Evolutionary conservation across 495 filamentous ascomycete genomes (phyloP).

Genomic region (Astrothelium subdiscretum): DNA sequence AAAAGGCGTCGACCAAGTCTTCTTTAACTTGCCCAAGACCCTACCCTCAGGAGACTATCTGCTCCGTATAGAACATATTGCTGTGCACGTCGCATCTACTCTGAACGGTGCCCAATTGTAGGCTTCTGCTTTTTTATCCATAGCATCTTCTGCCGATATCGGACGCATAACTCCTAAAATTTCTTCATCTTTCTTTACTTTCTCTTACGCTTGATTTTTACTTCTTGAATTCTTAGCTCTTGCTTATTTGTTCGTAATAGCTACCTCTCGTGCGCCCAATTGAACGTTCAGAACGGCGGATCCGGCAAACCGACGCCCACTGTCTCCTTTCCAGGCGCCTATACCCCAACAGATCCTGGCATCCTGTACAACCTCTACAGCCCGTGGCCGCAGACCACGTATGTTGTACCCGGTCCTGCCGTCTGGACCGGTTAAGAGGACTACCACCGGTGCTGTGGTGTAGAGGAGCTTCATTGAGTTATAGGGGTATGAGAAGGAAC

Average conservation of each 20-base stretch:
- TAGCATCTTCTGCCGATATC: neutral
- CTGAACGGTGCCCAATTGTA: neutral
- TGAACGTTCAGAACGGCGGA: neutral
- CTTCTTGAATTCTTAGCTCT: neutral
- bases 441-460: neutral
- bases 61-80: slow-evolving; percentile 1
- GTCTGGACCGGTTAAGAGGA: slow-evolving; percentile 6
- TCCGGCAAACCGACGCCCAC: neutral
- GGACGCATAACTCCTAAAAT: neutral
- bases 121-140: neutral
- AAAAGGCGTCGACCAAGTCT: slow-evolving; percentile 2
- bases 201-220: neutral
- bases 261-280: neutral
- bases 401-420: slow-evolving; percentile 11
- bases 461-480: neutral
- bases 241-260: neutral
- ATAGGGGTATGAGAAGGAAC: neutral
- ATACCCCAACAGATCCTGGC: slow-evolving; percentile 10
- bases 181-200: neutral
- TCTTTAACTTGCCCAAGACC: neutral
- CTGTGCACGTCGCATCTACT: neutral
- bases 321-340: slow-evolving; percentile 7
- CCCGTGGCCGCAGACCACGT: slow-evolving; percentile 9
- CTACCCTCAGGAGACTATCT: neutral
- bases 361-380: slow-evolving; percentile 11